Percentiles rank a stretch among this genome's conserved stretches.
Conservation (phyloP, 2,329 filamentous ascomycete species). For the Diaporthe vexans region DNA sequence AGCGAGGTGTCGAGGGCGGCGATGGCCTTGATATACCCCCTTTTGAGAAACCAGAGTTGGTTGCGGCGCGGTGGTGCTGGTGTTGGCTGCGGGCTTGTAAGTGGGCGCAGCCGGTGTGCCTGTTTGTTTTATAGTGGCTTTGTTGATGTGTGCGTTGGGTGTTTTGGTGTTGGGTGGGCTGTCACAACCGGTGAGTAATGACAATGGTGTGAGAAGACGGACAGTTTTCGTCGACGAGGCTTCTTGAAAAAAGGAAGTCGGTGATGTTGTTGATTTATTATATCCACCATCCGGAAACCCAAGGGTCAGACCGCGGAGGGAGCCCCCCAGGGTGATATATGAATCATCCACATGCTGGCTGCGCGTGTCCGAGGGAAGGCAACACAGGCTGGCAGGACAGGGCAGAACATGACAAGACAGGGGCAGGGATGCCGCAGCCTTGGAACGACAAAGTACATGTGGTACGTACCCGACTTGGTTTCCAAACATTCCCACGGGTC, state of each 20-base stretch:
- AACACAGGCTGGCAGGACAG: constrained; percentile 20
- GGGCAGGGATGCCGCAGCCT: constrained; percentile 15
- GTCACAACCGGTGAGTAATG: constrained; percentile 26
- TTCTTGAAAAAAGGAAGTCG: not conserved
- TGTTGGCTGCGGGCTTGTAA: constrained; percentile 28
- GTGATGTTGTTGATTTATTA: constrained; percentile 25
- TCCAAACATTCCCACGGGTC: constrained; percentile 33
- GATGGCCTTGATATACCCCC: constrained; percentile 16
- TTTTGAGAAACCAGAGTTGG: not conserved
- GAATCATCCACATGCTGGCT: constrained; percentile 38
- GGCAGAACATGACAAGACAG: constrained; percentile 26
- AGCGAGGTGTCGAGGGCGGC: constrained; percentile 4
- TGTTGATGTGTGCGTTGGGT: constrained; percentile 15
- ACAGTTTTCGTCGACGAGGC: too few relatives aligned
- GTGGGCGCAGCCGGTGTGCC: constrained; percentile 34
- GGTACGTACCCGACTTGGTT: constrained; percentile 1
- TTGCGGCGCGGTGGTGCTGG: not conserved
- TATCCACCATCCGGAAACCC: constrained; percentile 25
- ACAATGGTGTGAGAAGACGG: too few relatives aligned
- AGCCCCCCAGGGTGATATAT: constrained; percentile 41
- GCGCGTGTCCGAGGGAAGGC: constrained; percentile 40
- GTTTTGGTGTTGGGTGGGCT: not conserved
- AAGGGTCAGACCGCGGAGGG: constrained; percentile 35
- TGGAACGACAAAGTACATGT: not conserved
- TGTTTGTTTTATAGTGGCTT: constrained; percentile 1